Percentiles rank a stretch among this genome's conserved stretches.
phyloP scores from a whole-genome alignment of 2,329 filamentous ascomycete species.

The Hirsutella rhossiliensis region DNA sequence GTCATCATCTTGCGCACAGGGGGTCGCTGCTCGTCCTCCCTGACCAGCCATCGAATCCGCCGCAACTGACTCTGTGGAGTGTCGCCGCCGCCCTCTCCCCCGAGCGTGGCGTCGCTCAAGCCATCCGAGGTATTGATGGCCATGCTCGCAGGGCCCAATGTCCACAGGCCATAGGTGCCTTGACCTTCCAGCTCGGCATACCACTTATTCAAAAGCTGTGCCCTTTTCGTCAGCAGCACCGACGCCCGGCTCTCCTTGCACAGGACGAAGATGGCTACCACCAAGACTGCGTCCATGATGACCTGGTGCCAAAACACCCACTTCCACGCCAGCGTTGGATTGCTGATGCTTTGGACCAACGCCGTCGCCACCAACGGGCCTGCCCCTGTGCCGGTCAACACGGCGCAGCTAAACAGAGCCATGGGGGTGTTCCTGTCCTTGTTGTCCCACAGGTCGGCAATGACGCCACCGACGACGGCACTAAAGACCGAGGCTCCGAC shows the following conservation, averaged over 20 bases:
- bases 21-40: constrained; percentile 63
- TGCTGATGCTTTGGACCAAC: constrained; percentile 48
- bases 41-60: constrained; percentile 69
- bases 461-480: constrained; percentile 85
- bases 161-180: constrained; percentile 38
- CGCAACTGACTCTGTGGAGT: constrained; percentile 6
- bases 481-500: constrained; percentile 69
- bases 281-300: constrained; percentile 53
- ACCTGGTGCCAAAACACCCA: constrained; percentile 86
- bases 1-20: constrained; percentile 57
- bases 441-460: constrained; percentile 74
- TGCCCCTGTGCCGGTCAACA: constrained; percentile 66
- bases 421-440: constrained; percentile 77
- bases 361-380: constrained; percentile 63
- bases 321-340: constrained; percentile 46
- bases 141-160: no score
- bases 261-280: constrained; percentile 48
- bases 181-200: constrained; percentile 60
- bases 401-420: constrained; percentile 73
- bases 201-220: constrained; percentile 61
- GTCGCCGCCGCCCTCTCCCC: no score
- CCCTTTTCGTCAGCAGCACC: constrained; percentile 68
- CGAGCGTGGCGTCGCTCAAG: constrained; percentile 3
- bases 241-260: constrained; percentile 76
- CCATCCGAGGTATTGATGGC: constrained; percentile 8